Percentiles rank a stretch among this genome's conserved stretches.
phyloP scores from a whole-genome alignment of 805 yeast genomes.

The Yarrowia porcina region DNA sequence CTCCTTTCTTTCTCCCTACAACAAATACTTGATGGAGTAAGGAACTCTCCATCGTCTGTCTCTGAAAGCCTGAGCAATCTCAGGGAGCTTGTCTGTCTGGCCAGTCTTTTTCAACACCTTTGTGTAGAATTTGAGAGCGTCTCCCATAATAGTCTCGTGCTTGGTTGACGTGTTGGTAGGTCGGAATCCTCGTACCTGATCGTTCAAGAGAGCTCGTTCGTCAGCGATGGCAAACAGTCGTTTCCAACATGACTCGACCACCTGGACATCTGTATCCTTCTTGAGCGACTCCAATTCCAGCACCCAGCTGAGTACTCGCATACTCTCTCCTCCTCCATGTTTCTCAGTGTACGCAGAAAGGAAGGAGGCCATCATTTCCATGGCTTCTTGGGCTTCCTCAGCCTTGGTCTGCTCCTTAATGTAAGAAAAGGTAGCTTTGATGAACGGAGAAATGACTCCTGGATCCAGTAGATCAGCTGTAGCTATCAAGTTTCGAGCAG shows the following conservation, averaged over 20 bases:
- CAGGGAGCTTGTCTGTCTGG: not conserved
- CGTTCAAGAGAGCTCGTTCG: not conserved
- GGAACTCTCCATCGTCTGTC: slow-evolving; percentile 5
- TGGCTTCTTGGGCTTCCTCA: not conserved
- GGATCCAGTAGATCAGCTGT: not conserved
- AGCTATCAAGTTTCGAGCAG: not conserved
- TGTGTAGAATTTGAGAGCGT: not conserved
- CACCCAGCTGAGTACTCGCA: slow-evolving; percentile 3
- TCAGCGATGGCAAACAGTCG: not conserved
- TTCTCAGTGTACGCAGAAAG: not conserved
- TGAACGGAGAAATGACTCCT: slow-evolving; percentile 1
- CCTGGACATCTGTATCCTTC: not conserved
- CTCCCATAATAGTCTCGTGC: not conserved
- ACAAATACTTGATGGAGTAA: not conserved
- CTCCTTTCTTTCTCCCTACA: not conserved
- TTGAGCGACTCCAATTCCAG: not conserved
- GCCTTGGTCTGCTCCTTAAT: not conserved
- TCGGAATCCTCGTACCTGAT: not conserved
- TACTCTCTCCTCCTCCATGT: slow-evolving; percentile 14
- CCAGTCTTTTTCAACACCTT: not conserved
- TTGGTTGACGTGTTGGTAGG: not conserved
- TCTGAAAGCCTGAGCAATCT: not conserved
- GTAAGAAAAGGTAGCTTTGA: not conserved
- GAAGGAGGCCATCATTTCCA: not conserved
- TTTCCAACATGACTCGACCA: not conserved